Percentiles rank a stretch among this genome's conserved stretches.
These are phyloP conservation scores for Mycosphaerella sp. DNA, from an alignment of 2,329 filamentous ascomycete genomes.

Conservation along the genomic window DNA sequence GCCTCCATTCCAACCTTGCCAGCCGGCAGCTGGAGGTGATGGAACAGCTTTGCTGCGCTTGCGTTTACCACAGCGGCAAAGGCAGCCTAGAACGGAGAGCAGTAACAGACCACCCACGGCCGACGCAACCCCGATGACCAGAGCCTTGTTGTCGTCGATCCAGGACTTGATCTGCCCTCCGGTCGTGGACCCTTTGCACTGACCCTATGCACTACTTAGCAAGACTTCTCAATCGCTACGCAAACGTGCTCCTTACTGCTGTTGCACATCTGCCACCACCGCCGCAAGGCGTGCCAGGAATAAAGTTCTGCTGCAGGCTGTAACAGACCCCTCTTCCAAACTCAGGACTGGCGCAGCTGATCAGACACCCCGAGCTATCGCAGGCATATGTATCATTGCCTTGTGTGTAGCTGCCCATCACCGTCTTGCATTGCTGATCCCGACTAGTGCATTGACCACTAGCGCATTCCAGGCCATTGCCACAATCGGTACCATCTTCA, in stretches of 20 bases:
- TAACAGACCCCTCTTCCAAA: conserved; percentile 63
- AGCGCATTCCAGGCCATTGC: conserved; percentile 67
- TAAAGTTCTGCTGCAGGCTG: conserved; percentile 78
- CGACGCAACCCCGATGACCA: conserved; percentile 73
- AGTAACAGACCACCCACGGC: conserved; percentile 69
- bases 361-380: conserved; percentile 62
- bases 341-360: conserved; percentile 68
- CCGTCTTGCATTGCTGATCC: conserved; percentile 77
- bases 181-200: conserved; percentile 65
- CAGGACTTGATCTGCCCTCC: conserved; percentile 66
- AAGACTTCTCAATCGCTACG: not conserved
- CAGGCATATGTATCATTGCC: conserved; percentile 78
- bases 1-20: conserved; percentile 31
- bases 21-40: conserved; percentile 27
- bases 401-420: conserved; percentile 69
- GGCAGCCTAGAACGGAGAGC: conserved; percentile 62
- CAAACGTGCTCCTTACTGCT: conserved; percentile 37
- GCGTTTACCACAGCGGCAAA: conserved; percentile 50
- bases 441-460: conserved; percentile 92
- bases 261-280: conserved; percentile 74
- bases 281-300: conserved; percentile 82
- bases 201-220: conserved; percentile 47
- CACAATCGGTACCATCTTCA: conserved; percentile 66
- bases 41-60: conserved; percentile 23
- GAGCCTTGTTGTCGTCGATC: conserved; percentile 67